Evolutionary conservation across 2,329 filamentous ascomycete species (phyloP).

Genomic region (Exophiala phaeomuriformis): DNA sequence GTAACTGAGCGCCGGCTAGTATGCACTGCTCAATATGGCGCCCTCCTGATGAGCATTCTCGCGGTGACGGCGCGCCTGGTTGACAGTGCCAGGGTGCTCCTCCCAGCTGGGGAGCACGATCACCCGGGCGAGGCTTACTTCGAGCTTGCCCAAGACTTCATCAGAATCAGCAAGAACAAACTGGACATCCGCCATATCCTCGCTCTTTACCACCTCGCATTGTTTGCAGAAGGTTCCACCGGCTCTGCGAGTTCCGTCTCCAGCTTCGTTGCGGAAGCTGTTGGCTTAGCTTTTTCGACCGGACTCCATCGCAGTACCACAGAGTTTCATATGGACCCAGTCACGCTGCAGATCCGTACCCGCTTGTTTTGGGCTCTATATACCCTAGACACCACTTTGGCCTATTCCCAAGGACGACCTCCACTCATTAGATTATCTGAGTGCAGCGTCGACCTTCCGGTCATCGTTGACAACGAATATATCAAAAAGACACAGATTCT

Average conservation of each 20-base stretch:
- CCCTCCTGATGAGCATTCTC: constrained; percentile 9
- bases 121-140: constrained; percentile 9
- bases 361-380: constrained; percentile 11
- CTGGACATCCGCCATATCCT: constrained; percentile 11
- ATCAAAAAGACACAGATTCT: constrained; percentile 12
- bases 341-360: constrained; percentile 10
- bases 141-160: constrained; percentile 11
- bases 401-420: constrained; percentile 9
- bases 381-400: constrained; percentile 6
- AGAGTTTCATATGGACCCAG: constrained; percentile 11
- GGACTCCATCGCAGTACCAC: constrained; percentile 10
- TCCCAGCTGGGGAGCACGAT: constrained; percentile 3
- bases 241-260: constrained; percentile 3
- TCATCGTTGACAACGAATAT: constrained; percentile 8
- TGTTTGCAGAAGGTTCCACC: constrained; percentile 9
- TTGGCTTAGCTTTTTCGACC: constrained; percentile 7
- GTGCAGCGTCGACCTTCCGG: constrained; percentile 11
- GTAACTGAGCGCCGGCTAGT: constrained; percentile 7
- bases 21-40: constrained; percentile 10
- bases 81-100: constrained; percentile 5
- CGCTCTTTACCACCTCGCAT: constrained; percentile 10
- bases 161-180: constrained; percentile 11
- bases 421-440: constrained; percentile 9
- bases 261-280: constrained; percentile 9
- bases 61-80: constrained; percentile 9